Percentiles rank a stretch among this genome's conserved stretches.
phyloP scores from a whole-genome alignment of 352 stramenopile species.

The Phytophthora sojae region DNA sequence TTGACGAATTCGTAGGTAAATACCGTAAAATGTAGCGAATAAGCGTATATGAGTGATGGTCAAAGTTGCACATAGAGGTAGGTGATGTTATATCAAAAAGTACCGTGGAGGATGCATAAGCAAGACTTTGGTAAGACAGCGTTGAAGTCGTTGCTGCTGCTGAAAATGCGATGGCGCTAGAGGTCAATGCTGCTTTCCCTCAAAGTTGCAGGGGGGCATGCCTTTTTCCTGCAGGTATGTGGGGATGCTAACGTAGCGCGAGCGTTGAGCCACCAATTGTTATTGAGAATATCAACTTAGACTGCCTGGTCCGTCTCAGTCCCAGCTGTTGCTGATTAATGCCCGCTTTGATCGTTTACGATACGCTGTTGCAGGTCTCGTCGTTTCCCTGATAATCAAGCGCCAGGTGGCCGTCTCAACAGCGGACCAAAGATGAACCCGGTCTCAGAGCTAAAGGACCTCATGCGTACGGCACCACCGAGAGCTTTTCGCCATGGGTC shows the following conservation, averaged over 20 bases:
- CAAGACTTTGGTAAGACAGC: no score
- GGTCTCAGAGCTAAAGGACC: not conserved
- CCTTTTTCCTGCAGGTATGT: not conserved
- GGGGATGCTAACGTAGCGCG: not conserved
- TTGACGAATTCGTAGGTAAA: not conserved
- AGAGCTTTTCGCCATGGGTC: not conserved
- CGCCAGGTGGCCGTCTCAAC: not conserved
- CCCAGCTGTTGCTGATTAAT: constrained; percentile 29
- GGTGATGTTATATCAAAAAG: constrained; percentile 4
- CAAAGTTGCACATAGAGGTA: constrained; percentile 5
- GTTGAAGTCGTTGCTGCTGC: no score
- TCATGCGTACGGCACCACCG: not conserved
- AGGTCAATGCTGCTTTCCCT: not conserved
- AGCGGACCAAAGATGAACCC: not conserved
- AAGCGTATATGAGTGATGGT: constrained; percentile 16
- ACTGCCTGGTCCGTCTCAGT: constrained; percentile 18
- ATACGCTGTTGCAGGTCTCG: not conserved
- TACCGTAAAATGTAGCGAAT: not conserved
- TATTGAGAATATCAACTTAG: constrained; percentile 7
- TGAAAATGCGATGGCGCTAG: no score
- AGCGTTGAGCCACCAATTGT: not conserved
- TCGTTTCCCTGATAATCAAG: not conserved
- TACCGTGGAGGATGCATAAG: not conserved
- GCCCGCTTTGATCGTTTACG: constrained; percentile 1
- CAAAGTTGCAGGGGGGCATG: not conserved